Percentiles rank a stretch among this genome's conserved stretches.
These are phyloP conservation scores for Podospora pseudoanserina DNA, from an alignment of 495 filamentous ascomycete species.

Conservation along the genomic window DNA sequence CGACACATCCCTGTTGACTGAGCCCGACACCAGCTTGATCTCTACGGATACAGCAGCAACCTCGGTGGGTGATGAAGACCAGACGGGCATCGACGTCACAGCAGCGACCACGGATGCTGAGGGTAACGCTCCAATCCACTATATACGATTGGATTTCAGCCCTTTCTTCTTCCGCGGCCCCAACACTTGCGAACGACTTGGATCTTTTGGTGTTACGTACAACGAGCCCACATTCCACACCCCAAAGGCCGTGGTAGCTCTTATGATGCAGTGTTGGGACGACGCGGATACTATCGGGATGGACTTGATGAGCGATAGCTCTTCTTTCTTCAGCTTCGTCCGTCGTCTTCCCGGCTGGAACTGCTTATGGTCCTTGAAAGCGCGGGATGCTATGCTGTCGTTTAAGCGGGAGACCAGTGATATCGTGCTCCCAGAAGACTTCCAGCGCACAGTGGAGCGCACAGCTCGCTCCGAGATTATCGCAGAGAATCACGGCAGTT, in stretches of 20 bases:
- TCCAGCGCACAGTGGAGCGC: background rate
- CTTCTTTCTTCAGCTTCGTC: constrained; percentile 27
- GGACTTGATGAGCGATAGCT: constrained; percentile 28
- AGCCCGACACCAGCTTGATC: background rate
- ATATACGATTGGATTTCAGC: constrained; percentile 24
- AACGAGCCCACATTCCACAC: constrained; percentile 27
- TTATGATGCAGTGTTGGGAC: constrained; percentile 11
- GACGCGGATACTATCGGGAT: constrained; percentile 21
- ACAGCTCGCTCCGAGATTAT: background rate
- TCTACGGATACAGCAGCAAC: background rate
- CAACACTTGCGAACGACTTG: constrained; percentile 3
- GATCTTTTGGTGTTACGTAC: constrained; percentile 26
- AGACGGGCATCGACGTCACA: background rate
- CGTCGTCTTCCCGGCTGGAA: constrained; percentile 27
- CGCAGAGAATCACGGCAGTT: background rate
- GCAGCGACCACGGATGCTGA: background rate
- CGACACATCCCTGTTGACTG: background rate
- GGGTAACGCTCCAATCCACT: background rate
- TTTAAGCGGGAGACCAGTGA: background rate
- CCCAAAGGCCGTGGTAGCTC: constrained; percentile 21
- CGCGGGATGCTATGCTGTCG: constrained; percentile 22
- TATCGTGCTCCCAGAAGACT: background rate
- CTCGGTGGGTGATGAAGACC: background rate
- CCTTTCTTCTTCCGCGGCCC: constrained; percentile 28
- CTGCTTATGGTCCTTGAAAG: constrained; percentile 28